Evolutionary conservation across 2,329 filamentous ascomycete genomes (phyloP).

Genomic region (Alternaria solani): DNA sequence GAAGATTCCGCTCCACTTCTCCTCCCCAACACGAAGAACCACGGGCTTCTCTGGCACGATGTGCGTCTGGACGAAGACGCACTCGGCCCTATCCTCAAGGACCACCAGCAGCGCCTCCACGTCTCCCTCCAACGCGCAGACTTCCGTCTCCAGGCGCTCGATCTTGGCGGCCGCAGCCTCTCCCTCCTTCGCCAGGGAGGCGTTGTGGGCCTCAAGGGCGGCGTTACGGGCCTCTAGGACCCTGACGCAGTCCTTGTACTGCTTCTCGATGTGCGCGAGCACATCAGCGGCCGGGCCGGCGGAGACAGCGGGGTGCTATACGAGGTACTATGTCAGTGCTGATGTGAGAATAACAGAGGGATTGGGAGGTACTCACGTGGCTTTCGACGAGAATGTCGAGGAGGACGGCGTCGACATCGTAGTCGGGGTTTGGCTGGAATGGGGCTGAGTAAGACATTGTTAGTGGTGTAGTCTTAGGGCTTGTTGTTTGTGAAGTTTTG

Average conservation of each 20-base stretch:
- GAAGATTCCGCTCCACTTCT: not conserved
- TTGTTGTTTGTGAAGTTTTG: not conserved
- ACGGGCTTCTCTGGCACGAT: not conserved
- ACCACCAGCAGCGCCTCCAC: not conserved
- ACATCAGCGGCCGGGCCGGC: not conserved
- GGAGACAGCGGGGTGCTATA: not conserved
- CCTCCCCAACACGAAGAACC: not conserved
- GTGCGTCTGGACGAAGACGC: not conserved
- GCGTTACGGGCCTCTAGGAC: not conserved
- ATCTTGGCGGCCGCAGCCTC: conserved; percentile 2
- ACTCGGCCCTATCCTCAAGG: not conserved
- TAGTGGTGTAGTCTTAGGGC: not conserved
- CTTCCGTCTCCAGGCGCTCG: not conserved
- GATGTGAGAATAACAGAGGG: not conserved
- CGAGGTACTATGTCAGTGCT: not conserved
- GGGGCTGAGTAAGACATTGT: not conserved
- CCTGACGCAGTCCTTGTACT: not conserved
- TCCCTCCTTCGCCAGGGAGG: not conserved
- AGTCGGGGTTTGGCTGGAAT: not conserved
- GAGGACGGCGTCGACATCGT: not conserved
- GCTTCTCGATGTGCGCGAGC: not conserved
- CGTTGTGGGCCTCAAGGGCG: not conserved
- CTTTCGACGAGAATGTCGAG: not conserved
- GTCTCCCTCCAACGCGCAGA: not conserved
- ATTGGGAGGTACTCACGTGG: not conserved